A percentile compares a stretch with the other conserved stretches of the same genome.
Evolutionary conservation across 768 basidiomycete genomes (phyloP).

Genomic region (Sutorius australiensis): DNA sequence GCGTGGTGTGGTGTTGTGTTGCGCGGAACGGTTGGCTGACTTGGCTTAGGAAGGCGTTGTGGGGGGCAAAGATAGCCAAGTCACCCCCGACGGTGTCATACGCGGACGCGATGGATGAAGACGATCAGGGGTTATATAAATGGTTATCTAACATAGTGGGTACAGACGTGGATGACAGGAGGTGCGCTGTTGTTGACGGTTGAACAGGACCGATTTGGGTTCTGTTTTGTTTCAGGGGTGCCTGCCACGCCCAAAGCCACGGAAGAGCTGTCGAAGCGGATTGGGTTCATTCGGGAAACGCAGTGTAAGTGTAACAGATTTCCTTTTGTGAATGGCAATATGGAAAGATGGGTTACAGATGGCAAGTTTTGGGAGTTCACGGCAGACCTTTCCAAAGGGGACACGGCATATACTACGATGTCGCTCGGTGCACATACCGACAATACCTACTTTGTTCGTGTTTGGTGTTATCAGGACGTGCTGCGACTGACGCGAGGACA

Average conservation of each 20-base stretch:
- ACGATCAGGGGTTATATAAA: constrained; percentile 65
- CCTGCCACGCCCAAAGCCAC: constrained; percentile 82
- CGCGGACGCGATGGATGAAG: constrained; percentile 64
- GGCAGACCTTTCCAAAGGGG: constrained; percentile 83
- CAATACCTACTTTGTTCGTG: constrained; percentile 49
- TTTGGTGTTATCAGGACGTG: not conserved
- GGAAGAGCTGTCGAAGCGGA: constrained; percentile 67
- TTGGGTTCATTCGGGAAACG: constrained; percentile 88
- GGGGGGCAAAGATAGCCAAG: constrained; percentile 74
- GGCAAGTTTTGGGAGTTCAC: constrained; percentile 98
- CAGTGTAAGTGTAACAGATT: constrained; percentile 41
- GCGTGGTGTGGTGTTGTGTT: constrained; percentile 19
- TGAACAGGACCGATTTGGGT: constrained; percentile 78
- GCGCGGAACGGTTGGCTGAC: not conserved
- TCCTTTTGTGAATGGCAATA: not conserved
- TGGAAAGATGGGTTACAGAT: constrained; percentile 54
- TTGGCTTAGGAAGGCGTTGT: constrained; percentile 57
- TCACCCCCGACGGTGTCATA: constrained; percentile 73
- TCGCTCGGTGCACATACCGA: constrained; percentile 85
- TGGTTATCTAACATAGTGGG: constrained; percentile 81
- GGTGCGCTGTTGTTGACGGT: constrained; percentile 2
- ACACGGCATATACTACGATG: constrained; percentile 90
- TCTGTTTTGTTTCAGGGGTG: constrained; percentile 81
- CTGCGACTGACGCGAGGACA: constrained; percentile 29
- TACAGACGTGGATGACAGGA: constrained; percentile 6